Conservation (phyloP, 352 stramenopile genomes). For the Phytophthora pinifolia region DNA sequence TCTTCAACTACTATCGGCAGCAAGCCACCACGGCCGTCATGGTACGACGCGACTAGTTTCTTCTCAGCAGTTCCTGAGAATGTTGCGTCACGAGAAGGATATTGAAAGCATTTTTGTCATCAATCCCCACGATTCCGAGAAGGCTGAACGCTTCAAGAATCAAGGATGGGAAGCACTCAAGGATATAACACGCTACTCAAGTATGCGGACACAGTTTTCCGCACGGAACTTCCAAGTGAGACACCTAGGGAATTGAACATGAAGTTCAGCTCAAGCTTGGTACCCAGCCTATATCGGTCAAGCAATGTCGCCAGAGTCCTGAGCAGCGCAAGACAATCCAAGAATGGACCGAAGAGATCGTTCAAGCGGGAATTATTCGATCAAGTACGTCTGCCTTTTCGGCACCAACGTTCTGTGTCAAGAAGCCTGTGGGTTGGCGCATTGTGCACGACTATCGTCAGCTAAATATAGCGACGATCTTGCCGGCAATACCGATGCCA, state of each 20-base stretch:
- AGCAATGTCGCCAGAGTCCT: slow-evolving; percentile 12
- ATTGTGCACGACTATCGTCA: background rate
- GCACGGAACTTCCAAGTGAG: slow-evolving; percentile 3
- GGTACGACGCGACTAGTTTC: background rate
- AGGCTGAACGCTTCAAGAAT: background rate
- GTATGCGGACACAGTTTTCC: slow-evolving; percentile 4
- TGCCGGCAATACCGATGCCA: background rate
- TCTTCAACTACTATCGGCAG: slow-evolving; percentile 17
- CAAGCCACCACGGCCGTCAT: too few relatives aligned
- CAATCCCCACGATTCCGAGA: background rate
- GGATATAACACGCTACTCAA: background rate
- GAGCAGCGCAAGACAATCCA: slow-evolving; percentile 7
- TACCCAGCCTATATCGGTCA: slow-evolving; percentile 4
- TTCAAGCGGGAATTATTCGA: slow-evolving; percentile 14
- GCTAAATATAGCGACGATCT: background rate
- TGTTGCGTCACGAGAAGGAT: slow-evolving; percentile 4
- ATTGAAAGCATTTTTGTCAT: slow-evolving; percentile 1
- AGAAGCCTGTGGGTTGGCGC: too few relatives aligned
- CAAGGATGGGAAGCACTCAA: slow-evolving; percentile 5
- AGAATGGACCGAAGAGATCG: slow-evolving; percentile 21
- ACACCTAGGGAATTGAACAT: background rate
- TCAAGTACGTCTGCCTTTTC: slow-evolving; percentile 11
- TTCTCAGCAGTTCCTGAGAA: slow-evolving; percentile 2
- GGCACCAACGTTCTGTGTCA: too few relatives aligned
- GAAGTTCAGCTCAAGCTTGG: slow-evolving; percentile 3